Evolutionary conservation across 2,329 filamentous ascomycete species (phyloP).

Genomic region (Verticillium tricorpus): DNA sequence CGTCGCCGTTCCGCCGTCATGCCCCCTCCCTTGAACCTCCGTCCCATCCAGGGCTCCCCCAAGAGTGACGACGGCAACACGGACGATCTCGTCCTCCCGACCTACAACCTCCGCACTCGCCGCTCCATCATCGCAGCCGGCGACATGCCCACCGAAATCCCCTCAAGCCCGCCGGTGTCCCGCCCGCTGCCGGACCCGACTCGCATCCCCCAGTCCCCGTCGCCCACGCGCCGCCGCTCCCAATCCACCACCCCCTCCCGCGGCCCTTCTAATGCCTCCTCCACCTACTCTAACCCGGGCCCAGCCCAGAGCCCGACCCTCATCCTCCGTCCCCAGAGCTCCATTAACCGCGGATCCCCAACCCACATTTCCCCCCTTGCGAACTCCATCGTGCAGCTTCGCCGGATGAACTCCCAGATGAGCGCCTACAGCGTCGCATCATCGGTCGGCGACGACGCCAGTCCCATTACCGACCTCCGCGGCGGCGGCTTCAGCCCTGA

Average conservation of each 20-base stretch:
- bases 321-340: background rate
- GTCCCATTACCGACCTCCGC: conserved; percentile 32
- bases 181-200: conserved; percentile 1
- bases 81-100: background rate
- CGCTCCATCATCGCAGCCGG: background rate
- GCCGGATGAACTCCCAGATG: conserved; percentile 53
- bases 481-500: conserved; percentile 33
- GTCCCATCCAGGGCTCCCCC: conserved; percentile 2
- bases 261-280: conserved; percentile 1
- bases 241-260: background rate
- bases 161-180: background rate
- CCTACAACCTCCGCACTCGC: background rate
- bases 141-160: background rate
- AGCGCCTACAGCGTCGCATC: conserved; percentile 39
- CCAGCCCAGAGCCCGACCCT: background rate
- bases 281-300: background rate
- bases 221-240: background rate
- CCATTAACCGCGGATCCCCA: background rate
- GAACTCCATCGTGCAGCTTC: conserved; percentile 31
- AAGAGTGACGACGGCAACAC: background rate
- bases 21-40: conserved; percentile 9
- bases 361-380: background rate
- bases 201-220: background rate
- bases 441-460: conserved; percentile 26
- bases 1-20: conserved; percentile 3